Percentiles rank a stretch among this genome's conserved stretches.
phyloP scores from a whole-genome alignment of 768 basidiomycete genomes.

The Gymnopilus junonius region DNA sequence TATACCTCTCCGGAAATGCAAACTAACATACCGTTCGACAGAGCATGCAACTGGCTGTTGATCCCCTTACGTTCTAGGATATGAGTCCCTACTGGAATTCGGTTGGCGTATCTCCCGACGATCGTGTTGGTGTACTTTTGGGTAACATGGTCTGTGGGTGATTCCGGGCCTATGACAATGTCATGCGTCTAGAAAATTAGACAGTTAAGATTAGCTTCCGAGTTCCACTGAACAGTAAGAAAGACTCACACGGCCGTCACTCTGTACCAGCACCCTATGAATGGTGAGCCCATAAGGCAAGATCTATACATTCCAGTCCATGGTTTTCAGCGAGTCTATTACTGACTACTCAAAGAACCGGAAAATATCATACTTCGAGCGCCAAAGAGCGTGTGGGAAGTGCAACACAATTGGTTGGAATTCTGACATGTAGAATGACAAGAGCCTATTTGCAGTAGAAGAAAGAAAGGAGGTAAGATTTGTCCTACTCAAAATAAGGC shows the following conservation, averaged over 20 bases:
- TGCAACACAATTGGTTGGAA: conserved; percentile 55
- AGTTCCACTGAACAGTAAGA: not conserved
- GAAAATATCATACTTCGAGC: conserved; percentile 53
- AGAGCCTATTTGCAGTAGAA: conserved; percentile 6
- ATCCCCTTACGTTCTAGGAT: conserved; percentile 56
- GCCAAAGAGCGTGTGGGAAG: conserved; percentile 61
- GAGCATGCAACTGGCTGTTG: conserved; percentile 48
- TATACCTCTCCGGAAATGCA: not conserved
- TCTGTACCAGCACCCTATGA: conserved; percentile 68
- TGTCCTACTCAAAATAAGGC: not conserved
- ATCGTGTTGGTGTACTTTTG: conserved; percentile 77
- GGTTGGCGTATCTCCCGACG: conserved; percentile 75
- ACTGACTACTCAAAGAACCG: not conserved
- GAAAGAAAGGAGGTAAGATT: conserved; percentile 2
- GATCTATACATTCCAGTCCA: conserved; percentile 43
- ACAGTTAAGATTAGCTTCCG: conserved; percentile 1
- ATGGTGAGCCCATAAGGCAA: conserved; percentile 71
- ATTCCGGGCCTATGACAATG: conserved; percentile 75
- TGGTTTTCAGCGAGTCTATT: conserved; percentile 7
- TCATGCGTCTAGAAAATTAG: conserved; percentile 62
- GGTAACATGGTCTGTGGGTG: conserved; percentile 55
- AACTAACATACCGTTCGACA: conserved; percentile 42
- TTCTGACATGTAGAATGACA: conserved; percentile 40
- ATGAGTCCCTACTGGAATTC: conserved; percentile 65
- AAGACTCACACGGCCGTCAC: conserved; percentile 59